Conservation (phyloP, 208 protist species). For the Acanthamoeba healyi region DNA sequence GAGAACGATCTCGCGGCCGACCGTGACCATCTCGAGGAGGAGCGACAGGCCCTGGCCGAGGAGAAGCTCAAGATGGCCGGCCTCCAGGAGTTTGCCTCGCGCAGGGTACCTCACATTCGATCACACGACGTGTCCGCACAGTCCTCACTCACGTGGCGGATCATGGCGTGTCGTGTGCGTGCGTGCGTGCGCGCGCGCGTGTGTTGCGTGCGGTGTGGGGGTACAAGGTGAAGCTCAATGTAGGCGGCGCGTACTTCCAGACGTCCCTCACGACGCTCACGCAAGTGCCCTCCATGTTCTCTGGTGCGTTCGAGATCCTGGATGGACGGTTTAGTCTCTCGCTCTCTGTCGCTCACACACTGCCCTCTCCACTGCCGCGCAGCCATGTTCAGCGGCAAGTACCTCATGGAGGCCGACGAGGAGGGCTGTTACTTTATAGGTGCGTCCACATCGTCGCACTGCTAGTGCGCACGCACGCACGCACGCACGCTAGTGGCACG, state of each 20-base stretch:
- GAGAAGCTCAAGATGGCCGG: neutral
- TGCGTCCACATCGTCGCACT: neutral
- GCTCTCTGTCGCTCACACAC: too few relatives aligned
- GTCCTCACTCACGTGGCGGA: too few relatives aligned
- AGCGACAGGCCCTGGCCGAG: neutral
- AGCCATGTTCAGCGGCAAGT: slow-evolving; percentile 72
- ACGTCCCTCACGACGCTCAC: neutral
- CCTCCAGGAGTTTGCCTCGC: neutral
- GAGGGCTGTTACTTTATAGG: slow-evolving; percentile 69
- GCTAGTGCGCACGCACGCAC: neutral
- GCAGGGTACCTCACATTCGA: neutral
- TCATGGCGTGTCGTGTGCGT: too few relatives aligned
- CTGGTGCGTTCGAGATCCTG: neutral
- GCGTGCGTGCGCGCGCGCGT: too few relatives aligned
- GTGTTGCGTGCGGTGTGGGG: too few relatives aligned
- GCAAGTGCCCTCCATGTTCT: slow-evolving; percentile 20
- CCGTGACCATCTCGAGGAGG: neutral
- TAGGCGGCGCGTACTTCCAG: neutral
- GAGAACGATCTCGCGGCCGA: neutral
- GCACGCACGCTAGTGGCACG: too few relatives aligned
- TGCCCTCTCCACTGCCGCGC: neutral
- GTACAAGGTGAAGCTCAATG: neutral
- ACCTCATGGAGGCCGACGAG: slow-evolving; percentile 60
- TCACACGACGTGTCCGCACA: too few relatives aligned
- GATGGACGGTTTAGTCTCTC: too few relatives aligned